Conservation (phyloP, 164 flowering plant genomes). For the Umbellularia californica region DNA sequence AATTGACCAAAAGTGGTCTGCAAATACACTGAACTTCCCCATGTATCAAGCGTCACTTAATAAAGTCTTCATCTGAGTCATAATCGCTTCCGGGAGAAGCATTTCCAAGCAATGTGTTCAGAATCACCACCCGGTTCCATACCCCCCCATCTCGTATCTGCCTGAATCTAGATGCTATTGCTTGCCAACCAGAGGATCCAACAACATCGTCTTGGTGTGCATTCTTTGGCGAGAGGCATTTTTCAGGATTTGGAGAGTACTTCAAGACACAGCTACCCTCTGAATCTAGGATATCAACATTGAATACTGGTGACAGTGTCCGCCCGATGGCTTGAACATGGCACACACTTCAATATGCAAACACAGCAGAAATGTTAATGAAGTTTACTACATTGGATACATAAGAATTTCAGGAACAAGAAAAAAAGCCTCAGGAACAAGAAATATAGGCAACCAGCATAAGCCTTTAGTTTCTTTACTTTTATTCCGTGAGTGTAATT, state of each 20-base stretch:
- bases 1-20: background rate
- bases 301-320: slow-evolving; percentile 25
- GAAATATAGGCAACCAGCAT: no score
- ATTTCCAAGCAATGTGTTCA: slow-evolving; percentile 23
- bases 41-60: slow-evolving; percentile 3
- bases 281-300: slow-evolving; percentile 13
- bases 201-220: slow-evolving; percentile 18
- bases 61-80: slow-evolving; percentile 30
- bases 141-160: slow-evolving; percentile 2
- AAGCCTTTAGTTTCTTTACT: no score
- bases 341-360: slow-evolving; percentile 29
- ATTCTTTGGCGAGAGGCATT: slow-evolving; percentile 2
- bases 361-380: background rate
- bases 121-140: slow-evolving; percentile 5
- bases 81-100: slow-evolving; percentile 13
- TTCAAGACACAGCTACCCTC: slow-evolving; percentile 35
- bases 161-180: slow-evolving; percentile 17
- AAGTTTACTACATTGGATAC: no score
- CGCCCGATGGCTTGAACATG: slow-evolving; percentile 51
- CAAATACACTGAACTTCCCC: background rate
- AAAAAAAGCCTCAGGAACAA: no score
- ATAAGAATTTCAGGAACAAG: no score
- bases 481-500: no score
- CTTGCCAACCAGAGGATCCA: slow-evolving; percentile 24
- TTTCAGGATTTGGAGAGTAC: slow-evolving; percentile 22